These are phyloP conservation scores for Cercospora brassicicola DNA, from an alignment of 2,329 filamentous ascomycete genomes.

Conservation along the genomic window DNA sequence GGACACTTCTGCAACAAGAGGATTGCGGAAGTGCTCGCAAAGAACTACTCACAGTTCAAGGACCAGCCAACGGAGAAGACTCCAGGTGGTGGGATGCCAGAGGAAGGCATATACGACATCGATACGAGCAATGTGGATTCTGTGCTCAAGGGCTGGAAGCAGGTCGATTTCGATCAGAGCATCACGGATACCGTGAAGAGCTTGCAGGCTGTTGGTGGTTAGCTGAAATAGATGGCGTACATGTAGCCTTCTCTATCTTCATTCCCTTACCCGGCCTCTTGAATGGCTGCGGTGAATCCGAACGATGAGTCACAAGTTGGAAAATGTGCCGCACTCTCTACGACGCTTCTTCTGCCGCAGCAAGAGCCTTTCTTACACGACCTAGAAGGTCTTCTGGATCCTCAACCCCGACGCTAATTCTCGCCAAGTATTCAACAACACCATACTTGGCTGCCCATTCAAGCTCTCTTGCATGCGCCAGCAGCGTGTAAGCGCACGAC, in stretches of 20 bases:
- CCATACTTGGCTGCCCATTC: neutral
- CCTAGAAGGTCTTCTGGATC: neutral
- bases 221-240: neutral
- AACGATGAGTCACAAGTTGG: too few relatives aligned
- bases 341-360: neutral
- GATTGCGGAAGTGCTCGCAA: slow-evolving; percentile 57
- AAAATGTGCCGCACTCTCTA: too few relatives aligned
- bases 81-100: slow-evolving; percentile 49
- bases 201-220: slow-evolving; percentile 51
- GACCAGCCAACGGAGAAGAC: slow-evolving; percentile 43
- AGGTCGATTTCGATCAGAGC: slow-evolving; percentile 58
- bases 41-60: slow-evolving; percentile 56
- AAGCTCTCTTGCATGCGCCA: neutral
- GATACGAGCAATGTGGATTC: slow-evolving; percentile 55
- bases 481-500: neutral
- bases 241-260: neutral
- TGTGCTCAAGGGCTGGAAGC: slow-evolving; percentile 61
- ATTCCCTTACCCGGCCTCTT: neutral
- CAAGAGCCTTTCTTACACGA: neutral
- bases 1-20: slow-evolving; percentile 63
- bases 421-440: neutral
- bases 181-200: slow-evolving; percentile 65
- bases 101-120: slow-evolving; percentile 55
- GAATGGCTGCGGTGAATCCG: neutral
- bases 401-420: neutral